These are phyloP conservation scores for Colletotrichum camelliae DNA, from an alignment of 2,329 filamentous ascomycete genomes.

Conservation along the genomic window DNA sequence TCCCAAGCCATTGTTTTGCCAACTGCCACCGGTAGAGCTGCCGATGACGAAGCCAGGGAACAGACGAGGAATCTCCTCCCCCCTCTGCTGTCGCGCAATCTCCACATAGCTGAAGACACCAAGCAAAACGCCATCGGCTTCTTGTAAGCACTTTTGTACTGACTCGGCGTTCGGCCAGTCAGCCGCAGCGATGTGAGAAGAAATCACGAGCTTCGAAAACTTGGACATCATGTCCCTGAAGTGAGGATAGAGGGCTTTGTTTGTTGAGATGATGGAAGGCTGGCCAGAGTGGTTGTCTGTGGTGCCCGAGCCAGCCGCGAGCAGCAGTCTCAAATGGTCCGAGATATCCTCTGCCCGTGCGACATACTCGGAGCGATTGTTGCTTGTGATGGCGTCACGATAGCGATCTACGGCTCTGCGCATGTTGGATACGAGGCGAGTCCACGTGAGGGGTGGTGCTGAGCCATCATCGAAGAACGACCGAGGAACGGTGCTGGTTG, in stretches of 20 bases:
- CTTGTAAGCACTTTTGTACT: slow-evolving; percentile 91
- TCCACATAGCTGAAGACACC: slow-evolving; percentile 97
- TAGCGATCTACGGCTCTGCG: slow-evolving; percentile 88
- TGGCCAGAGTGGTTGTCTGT: slow-evolving; percentile 99
- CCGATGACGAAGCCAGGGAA: slow-evolving; percentile 93
- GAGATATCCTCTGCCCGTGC: slow-evolving; percentile 97
- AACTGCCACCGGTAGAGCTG: slow-evolving; percentile 83
- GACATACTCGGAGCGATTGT: slow-evolving; percentile 88
- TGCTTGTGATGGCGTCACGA: slow-evolving; percentile 84
- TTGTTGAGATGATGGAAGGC: slow-evolving; percentile 98
- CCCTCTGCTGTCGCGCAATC: slow-evolving; percentile 89
- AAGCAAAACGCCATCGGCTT: slow-evolving; percentile 94
- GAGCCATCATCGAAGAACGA: slow-evolving; percentile 93
- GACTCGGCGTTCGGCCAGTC: slow-evolving; percentile 96
- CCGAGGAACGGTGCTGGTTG: slow-evolving; percentile 69
- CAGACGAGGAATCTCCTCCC: slow-evolving; percentile 90
- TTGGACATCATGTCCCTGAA: slow-evolving; percentile 99
- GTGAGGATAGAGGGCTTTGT: slow-evolving; percentile 95
- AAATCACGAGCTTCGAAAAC: slow-evolving; percentile 98
- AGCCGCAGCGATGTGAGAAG: slow-evolving; percentile 94
- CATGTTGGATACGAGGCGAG: slow-evolving; percentile 89
- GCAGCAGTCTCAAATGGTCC: slow-evolving; percentile 88
- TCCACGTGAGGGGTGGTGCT: slow-evolving; percentile 84
- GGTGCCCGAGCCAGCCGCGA: slow-evolving; percentile 95
- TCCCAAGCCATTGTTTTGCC: slow-evolving; percentile 75